Percentiles rank a stretch among this genome's conserved stretches.
These are phyloP conservation scores for Ligustrum vulgare DNA, from an alignment of 257 asterid species.

Conservation along the genomic window DNA sequence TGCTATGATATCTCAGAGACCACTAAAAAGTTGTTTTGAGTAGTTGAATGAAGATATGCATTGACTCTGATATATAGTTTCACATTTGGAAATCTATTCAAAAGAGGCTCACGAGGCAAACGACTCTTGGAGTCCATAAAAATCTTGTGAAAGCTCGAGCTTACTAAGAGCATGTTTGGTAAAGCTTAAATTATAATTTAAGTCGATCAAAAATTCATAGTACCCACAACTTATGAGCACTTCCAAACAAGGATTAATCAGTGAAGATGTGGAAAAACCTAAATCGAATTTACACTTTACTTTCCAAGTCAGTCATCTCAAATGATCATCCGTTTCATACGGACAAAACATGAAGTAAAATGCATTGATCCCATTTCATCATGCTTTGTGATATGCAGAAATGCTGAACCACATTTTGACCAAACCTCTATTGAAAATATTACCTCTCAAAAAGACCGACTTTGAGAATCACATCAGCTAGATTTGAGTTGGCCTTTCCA, in stretches of 20 bases:
- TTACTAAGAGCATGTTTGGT: not conserved
- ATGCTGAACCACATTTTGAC: not conserved
- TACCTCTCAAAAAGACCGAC: constrained; percentile 97
- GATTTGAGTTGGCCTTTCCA: constrained; percentile 96
- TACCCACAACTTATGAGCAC: too few species aligned
- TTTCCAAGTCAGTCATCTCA: not conserved
- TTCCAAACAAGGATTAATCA: too few species aligned
- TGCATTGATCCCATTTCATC: not conserved
- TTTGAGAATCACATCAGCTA: constrained; percentile 89
- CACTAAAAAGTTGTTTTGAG: not conserved
- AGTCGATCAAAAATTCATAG: too few species aligned
- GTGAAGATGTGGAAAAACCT: not conserved
- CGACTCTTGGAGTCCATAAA: not conserved
- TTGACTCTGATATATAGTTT: not conserved
- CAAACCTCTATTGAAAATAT: not conserved
- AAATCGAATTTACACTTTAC: not conserved
- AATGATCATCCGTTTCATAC: not conserved
- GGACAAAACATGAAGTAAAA: not conserved
- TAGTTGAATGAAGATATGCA: too few species aligned
- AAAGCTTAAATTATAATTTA: too few species aligned
- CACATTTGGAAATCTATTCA: not conserved
- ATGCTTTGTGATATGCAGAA: not conserved
- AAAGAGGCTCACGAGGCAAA: not conserved
- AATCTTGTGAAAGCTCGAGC: not conserved
- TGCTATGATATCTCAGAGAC: not conserved